Conservation (phyloP, 495 filamentous ascomycete genomes). For the Trichoderma asperelloides region DNA sequence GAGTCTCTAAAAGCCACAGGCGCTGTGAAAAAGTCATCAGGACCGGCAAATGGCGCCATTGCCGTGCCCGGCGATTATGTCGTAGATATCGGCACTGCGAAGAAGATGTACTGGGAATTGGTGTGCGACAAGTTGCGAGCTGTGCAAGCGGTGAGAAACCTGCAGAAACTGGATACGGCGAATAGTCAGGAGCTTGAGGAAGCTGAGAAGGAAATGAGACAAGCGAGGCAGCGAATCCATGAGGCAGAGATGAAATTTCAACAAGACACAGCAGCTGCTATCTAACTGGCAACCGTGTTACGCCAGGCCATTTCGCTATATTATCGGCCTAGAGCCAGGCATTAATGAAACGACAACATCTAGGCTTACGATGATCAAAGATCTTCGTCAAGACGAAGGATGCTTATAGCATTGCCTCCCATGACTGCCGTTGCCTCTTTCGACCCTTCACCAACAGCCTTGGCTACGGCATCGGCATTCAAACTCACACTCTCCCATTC, state of each 20-base stretch:
- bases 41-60: constrained; percentile 1
- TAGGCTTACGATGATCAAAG: background rate
- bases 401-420: constrained; percentile 60
- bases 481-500: constrained; percentile 77
- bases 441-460: constrained; percentile 45
- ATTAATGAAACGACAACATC: background rate
- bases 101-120: constrained; percentile 10
- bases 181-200: background rate
- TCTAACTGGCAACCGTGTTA: background rate
- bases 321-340: background rate
- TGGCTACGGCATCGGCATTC: constrained; percentile 64
- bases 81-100: background rate
- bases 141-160: background rate
- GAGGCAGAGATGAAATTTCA: constrained; percentile 9
- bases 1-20: constrained; percentile 16
- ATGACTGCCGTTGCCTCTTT: constrained; percentile 45
- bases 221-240: constrained; percentile 1
- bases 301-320: background rate
- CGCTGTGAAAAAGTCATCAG: constrained; percentile 5
- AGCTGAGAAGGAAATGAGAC: background rate
- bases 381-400: constrained; percentile 48
- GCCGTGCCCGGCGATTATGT: constrained; percentile 20
- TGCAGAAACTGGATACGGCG: background rate
- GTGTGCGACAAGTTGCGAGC: constrained; percentile 11
- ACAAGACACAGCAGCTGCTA: constrained; percentile 1